Conservation (phyloP, 2,329 filamentous ascomycete species). For the Camillea tinctor region DNA sequence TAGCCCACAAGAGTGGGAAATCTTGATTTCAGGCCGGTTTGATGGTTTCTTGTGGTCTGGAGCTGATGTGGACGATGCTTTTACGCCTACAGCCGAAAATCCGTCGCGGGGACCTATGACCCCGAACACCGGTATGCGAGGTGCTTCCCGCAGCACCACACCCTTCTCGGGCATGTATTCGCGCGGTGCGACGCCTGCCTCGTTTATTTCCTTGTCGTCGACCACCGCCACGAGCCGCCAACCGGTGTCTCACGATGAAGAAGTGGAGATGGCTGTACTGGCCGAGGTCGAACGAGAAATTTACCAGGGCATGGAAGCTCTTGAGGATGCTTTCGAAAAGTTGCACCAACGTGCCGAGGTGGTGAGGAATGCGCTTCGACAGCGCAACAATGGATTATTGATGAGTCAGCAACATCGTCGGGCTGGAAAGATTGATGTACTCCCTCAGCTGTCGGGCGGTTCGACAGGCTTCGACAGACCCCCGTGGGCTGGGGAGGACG, state of each 20-base stretch:
- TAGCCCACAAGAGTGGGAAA: conserved; percentile 93
- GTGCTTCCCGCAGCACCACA: conserved; percentile 45
- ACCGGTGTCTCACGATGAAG: conserved; percentile 85
- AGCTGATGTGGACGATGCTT: conserved; percentile 61
- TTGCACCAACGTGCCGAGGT: conserved; percentile 83
- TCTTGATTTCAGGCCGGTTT: conserved; percentile 88
- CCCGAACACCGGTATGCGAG: conserved; percentile 40
- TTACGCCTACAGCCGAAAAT: conserved; percentile 40
- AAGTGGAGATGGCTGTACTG: conserved; percentile 85
- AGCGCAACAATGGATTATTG: conserved; percentile 76
- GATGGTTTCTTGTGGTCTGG: conserved; percentile 95
- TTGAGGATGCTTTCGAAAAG: conserved; percentile 91
- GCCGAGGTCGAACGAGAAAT: conserved; percentile 93
- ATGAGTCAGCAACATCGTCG: conserved; percentile 60
- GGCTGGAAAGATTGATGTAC: conserved; percentile 50
- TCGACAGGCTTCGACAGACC: conserved; percentile 49
- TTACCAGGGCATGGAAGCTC: conserved; percentile 87
- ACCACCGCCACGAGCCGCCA: conserved; percentile 44
- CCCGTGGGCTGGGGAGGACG: conserved; percentile 46
- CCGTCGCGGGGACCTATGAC: conserved; percentile 42
- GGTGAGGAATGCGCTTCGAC: conserved; percentile 75
- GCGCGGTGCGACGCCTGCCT: conserved; percentile 54
- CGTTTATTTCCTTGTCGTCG: conserved; percentile 42
- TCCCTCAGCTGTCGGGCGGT: conserved; percentile 48
- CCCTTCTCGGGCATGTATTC: conserved; percentile 52